Evolutionary conservation across 2,329 filamentous ascomycete genomes (phyloP).

Genomic region (Alternaria gansuensis): DNA sequence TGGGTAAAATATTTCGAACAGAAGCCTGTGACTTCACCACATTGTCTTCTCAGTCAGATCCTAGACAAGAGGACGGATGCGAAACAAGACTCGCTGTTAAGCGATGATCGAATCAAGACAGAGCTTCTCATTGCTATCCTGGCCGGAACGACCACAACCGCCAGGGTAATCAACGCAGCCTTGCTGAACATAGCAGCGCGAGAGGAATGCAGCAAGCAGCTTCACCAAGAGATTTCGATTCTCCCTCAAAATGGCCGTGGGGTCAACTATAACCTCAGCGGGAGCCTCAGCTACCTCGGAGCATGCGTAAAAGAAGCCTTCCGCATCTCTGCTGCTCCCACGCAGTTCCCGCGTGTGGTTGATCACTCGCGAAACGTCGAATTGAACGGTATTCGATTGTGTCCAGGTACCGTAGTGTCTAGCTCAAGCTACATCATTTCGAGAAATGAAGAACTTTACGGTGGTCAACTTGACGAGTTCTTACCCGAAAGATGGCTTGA

Average conservation of each 20-base stretch:
- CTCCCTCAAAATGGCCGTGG: neutral
- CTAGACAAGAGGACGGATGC: neutral
- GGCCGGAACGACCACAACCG: neutral
- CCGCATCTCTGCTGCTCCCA: neutral
- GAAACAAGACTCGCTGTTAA: neutral
- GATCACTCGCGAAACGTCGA: neutral
- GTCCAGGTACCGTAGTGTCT: neutral
- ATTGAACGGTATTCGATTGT: neutral
- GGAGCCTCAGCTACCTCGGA: neutral
- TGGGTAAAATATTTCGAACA: neutral
- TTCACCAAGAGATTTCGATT: neutral
- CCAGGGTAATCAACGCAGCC: neutral
- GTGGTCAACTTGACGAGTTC: neutral
- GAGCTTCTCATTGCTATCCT: conserved; percentile 1
- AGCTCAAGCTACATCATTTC: neutral
- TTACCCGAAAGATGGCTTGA: neutral
- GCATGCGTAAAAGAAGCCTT: neutral
- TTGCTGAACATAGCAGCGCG: neutral
- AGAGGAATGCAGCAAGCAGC: neutral
- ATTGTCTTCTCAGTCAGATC: neutral
- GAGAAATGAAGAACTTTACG: neutral
- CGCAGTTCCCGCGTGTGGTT: neutral
- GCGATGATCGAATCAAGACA: neutral
- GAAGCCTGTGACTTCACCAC: neutral
- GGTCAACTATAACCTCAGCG: neutral